phyloP scores from a whole-genome alignment of 768 basidiomycete species.

The Termitomyces sp. region DNA sequence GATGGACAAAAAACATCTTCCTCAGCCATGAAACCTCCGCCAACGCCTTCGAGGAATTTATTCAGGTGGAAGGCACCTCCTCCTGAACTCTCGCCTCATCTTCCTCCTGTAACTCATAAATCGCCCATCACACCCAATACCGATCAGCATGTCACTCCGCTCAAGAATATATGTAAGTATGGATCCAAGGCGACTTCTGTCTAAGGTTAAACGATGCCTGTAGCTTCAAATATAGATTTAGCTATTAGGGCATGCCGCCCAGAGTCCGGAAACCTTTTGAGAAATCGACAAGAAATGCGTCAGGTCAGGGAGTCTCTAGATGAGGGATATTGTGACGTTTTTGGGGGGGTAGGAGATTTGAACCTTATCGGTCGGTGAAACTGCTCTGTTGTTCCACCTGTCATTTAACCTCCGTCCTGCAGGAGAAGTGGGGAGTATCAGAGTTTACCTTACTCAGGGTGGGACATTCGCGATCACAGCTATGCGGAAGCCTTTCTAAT shows the following conservation, averaged over 20 bases:
- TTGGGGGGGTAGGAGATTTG: conserved; percentile 58
- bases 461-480: not conserved
- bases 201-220: conserved; percentile 11
- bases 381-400: not conserved
- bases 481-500: not conserved
- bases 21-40: not conserved
- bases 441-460: conserved; percentile 65
- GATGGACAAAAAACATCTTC: conserved; percentile 2
- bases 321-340: conserved; percentile 80
- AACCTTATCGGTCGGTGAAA: conserved; percentile 48
- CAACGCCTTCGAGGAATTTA: conserved; percentile 8
- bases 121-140: conserved; percentile 12
- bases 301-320: conserved; percentile 69
- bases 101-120: conserved; percentile 8
- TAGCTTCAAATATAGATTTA: conserved; percentile 63
- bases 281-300: conserved; percentile 65
- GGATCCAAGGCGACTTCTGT: not conserved
- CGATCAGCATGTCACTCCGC: conserved; percentile 26
- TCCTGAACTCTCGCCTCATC: conserved; percentile 10
- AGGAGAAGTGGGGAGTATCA: conserved; percentile 61
- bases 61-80: conserved; percentile 9
- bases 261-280: conserved; percentile 57
- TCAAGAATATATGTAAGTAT: conserved; percentile 38
- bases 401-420: conserved; percentile 1
- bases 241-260: conserved; percentile 69